Evolutionary conservation across 2,329 filamentous ascomycete species (phyloP), one percentile per base, ranked within the genome.

Genomic region (Monosporascus ibericus): DNA sequence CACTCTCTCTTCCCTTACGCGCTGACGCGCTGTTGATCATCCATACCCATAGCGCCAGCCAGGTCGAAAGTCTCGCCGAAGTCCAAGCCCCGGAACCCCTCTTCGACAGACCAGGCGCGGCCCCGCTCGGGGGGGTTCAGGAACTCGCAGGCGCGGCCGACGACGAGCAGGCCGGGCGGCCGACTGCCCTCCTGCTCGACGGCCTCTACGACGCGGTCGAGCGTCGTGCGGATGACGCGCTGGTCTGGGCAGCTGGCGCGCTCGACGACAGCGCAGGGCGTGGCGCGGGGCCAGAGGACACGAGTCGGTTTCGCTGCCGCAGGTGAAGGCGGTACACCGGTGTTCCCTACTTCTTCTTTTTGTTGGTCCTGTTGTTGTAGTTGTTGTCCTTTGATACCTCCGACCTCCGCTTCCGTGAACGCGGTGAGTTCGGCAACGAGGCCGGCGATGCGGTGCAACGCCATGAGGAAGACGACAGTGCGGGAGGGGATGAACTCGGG

Each of bases 381-480:
- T 14, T 30, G 27, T 30, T 14, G 9, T 34, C 30, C 63, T 57
- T 42, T 2, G 50, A 53, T 14, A 68, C 63, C 3, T 65, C 24
- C 68, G 6, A 60, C 59, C 17, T 67, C 59, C 42, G 50, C 61
- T 60, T 58, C 73, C 2, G 63, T 56, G 42, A 72, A 68, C 11
- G 66, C 68, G 0, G 82, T 87, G 54, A 99, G 73, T 63, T 88
- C 88, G 6, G 77, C 75, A 0, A 96, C 80, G 1, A 99, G 74
- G 0, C 84, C 87, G 3, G 72, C 74, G 17, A 99, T 84, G 49
- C 94, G 82, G 71, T 99, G 94, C 57, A 99, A 73, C 4, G 90
- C 90, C 94, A 99, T 99, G 47, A 99, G 74, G 59, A 97, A 96
- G 4, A 99, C 88, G 1, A 94, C 88, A 0, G 94, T 97, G 52